A percentile compares a stretch with the other conserved stretches of the same genome.
Evolutionary conservation across 352 stramenopile genomes (phyloP).

Genomic region (Phytophthora aleatoria): DNA sequence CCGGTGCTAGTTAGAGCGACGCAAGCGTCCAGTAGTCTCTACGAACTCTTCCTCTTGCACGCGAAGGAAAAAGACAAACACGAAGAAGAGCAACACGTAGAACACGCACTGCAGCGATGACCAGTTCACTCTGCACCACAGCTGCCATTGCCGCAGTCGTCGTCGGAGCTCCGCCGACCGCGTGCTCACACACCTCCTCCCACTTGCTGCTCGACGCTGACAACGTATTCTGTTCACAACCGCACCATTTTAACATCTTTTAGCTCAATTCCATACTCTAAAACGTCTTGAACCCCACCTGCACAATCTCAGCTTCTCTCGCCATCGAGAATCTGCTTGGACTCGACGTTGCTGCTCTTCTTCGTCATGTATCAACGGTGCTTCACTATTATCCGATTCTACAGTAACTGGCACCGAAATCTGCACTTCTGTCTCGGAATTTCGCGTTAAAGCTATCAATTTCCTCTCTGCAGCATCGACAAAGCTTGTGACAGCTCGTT

Average conservation of each 20-base stretch:
- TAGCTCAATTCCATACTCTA: constrained; percentile 1
- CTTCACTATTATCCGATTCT: constrained; percentile 6
- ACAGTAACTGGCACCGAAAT: constrained; percentile 3
- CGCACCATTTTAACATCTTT: constrained; percentile 2
- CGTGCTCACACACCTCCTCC: constrained; percentile 4
- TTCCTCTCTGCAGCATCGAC: constrained; percentile 21
- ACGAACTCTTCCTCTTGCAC: constrained; percentile 66
- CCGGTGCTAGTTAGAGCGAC: constrained; percentile 4
- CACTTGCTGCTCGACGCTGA: constrained; percentile 5
- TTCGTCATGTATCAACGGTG: constrained; percentile 9
- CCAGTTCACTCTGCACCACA: constrained; percentile 66
- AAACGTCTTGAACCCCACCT: constrained; percentile 11
- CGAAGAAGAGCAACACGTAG: constrained; percentile 65
- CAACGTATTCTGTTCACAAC: constrained; percentile 15
- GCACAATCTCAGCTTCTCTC: constrained; percentile 9
- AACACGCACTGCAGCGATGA: constrained; percentile 59
- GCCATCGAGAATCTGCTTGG: constrained; percentile 11
- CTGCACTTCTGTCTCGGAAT: constrained; percentile 16
- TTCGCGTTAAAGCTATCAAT: constrained; percentile 7
- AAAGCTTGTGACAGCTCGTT: background rate
- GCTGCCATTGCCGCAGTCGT: constrained; percentile 40
- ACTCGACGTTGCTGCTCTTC: constrained; percentile 3
- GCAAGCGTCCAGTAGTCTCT: constrained; percentile 23
- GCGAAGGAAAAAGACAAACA: constrained; percentile 65
- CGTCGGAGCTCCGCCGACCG: constrained; percentile 10